These are phyloP conservation scores for Xylaria cubensis DNA, from an alignment of 495 filamentous ascomycete genomes.

Conservation along the genomic window DNA sequence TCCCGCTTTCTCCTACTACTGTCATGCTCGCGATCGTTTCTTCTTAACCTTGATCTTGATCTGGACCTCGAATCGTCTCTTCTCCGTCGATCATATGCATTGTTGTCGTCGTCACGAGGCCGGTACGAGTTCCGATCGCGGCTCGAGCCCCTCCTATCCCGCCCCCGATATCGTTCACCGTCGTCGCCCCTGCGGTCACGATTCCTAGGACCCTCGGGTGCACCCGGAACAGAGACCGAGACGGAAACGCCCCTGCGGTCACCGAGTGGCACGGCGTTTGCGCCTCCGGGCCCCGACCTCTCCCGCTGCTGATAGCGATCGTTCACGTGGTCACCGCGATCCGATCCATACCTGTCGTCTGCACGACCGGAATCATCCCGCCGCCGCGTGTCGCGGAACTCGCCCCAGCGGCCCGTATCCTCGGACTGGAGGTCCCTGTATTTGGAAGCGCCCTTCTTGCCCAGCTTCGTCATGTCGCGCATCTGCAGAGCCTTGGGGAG, in stretches of 20 bases:
- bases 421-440: slow-evolving; percentile 89
- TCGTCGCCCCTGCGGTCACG: slow-evolving; percentile 43
- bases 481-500: slow-evolving; percentile 94
- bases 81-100: slow-evolving; percentile 38
- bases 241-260: slow-evolving; percentile 52
- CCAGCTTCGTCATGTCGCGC: slow-evolving; percentile 90
- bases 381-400: slow-evolving; percentile 60
- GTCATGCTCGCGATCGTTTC: slow-evolving; percentile 59
- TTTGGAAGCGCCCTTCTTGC: slow-evolving; percentile 88
- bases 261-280: slow-evolving; percentile 66
- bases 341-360: slow-evolving; percentile 78
- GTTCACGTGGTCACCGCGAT: slow-evolving; percentile 46
- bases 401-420: slow-evolving; percentile 88
- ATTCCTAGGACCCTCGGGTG: slow-evolving; percentile 45
- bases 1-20: slow-evolving; percentile 66
- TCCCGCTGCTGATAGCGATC: slow-evolving; percentile 32
- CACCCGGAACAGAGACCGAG: slow-evolving; percentile 31
- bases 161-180: slow-evolving; percentile 30
- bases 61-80: slow-evolving; percentile 43
- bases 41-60: slow-evolving; percentile 48
- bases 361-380: slow-evolving; percentile 50
- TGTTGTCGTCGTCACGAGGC: slow-evolving; percentile 41
- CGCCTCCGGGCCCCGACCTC: slow-evolving; percentile 56
- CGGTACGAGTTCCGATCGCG: slow-evolving; percentile 46
- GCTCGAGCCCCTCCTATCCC: slow-evolving; percentile 36